Evolutionary conservation across 1,284 basidiomycete species (phyloP), one percentile per base, ranked within the genome.

Genomic region (Puccinia hordei): DNA sequence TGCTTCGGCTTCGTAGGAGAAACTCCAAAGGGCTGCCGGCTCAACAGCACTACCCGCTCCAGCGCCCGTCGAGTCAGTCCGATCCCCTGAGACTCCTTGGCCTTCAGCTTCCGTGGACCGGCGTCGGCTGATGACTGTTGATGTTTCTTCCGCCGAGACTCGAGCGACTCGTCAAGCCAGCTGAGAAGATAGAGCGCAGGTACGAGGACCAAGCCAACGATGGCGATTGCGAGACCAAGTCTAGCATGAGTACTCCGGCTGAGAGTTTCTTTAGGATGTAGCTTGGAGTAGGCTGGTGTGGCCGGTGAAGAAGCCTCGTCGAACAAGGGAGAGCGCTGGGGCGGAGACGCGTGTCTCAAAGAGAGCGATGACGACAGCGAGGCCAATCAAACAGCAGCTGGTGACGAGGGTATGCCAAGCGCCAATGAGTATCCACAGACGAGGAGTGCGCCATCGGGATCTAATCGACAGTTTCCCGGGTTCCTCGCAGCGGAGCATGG

Each of bases 401-500:
- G 33, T 19, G 15, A 41, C 17, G 2, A 77, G 41, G 19, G 46
- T n/a, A 1, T 53, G 46, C 74, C 74, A 77, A 17, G 74, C 74
- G 19, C 15, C 63, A 27, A 77, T 53, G 24, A 77, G 46, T n/a
- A 65, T 27, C 74, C 74, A 77, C 22, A 77, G 61, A n/a, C 49
- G 59, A n/a, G 24, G 41, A 19, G 63, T 77, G 13, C 74, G 41
- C 74, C 74, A 77, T 4, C 59, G 59, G 13, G 61, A 46, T 12
- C 35, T 53, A 27, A 77, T 49, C 35, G 74, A 77, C 65, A 77
- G 38, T 19, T 49, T 51, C 15, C 74, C 74, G 0, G 74, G 74
- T 33, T 77, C 74, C 55, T 77, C 74, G 35, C 49, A 77, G 19
- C 74, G 59, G 9, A 77, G 41, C 22, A 65, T 51, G 22, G 74